A percentile compares a stretch with the other conserved stretches of the same genome.
Evolutionary conservation across 139 green algal genomes (phyloP).

Genomic region (Tetradesmus lagerheimii): DNA sequence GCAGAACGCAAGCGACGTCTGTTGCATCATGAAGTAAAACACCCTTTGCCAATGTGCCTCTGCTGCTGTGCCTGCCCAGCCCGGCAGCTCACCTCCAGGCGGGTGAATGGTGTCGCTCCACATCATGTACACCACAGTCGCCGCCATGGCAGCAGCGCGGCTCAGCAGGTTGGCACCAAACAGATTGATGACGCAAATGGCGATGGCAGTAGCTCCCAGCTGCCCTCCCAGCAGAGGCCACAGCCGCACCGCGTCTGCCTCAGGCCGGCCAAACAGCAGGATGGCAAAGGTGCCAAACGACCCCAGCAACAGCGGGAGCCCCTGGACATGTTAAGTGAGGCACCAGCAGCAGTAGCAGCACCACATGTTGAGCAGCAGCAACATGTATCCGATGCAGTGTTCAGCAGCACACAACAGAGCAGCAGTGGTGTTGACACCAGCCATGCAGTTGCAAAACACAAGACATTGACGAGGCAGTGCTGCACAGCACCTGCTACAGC

Average conservation of each 20-base stretch:
- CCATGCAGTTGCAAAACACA: neutral
- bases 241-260: constrained; percentile 55
- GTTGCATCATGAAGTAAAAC: neutral
- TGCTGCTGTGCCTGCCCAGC: neutral
- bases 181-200: constrained; percentile 44
- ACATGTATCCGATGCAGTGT: neutral
- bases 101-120: constrained; percentile 59
- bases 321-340: constrained; percentile 13
- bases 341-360: neutral
- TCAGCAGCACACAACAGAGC: neutral
- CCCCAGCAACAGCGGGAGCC: constrained; percentile 58
- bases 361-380: neutral
- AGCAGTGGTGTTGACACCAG: neutral
- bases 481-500: neutral
- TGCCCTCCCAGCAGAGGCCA: constrained; percentile 60
- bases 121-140: constrained; percentile 56
- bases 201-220: constrained; percentile 43
- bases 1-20: too few species aligned
- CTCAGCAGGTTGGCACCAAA: constrained; percentile 36
- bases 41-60: neutral
- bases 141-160: constrained; percentile 54
- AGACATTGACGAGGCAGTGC: neutral
- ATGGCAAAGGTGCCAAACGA: constrained; percentile 64
- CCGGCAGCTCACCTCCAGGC: constrained; percentile 47
- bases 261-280: constrained; percentile 62